Evolutionary conservation across 2,329 filamentous ascomycete genomes (phyloP).

Genomic region (Thermothelomyces thermophilus): DNA sequence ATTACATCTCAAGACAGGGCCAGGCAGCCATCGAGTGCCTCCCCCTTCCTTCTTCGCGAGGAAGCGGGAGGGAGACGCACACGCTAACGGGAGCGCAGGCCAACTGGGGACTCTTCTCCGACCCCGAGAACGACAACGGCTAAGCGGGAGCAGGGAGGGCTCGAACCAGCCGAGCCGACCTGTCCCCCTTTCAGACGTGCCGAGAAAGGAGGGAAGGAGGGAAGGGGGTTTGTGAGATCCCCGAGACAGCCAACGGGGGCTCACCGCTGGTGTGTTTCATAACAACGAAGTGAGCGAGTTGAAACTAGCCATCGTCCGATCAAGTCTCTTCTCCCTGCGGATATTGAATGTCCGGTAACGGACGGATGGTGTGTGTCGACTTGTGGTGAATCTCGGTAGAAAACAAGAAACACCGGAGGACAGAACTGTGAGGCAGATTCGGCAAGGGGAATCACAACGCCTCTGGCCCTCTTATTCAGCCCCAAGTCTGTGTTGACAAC

Average conservation of each 20-base stretch:
- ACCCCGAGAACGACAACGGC: neutral
- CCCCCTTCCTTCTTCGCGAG: slow-evolving; percentile 25
- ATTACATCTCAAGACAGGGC: slow-evolving; percentile 31
- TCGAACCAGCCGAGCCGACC: slow-evolving; percentile 16
- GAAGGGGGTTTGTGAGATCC: neutral
- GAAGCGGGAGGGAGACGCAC: slow-evolving; percentile 6
- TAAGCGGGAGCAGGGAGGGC: slow-evolving; percentile 22
- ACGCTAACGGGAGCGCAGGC: neutral
- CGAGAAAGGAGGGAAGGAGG: neutral
- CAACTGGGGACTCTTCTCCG: slow-evolving; percentile 15
- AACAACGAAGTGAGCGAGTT: slow-evolving; percentile 15
- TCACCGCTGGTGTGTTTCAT: slow-evolving; percentile 9
- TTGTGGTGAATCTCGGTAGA: neutral
- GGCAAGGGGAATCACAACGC: neutral
- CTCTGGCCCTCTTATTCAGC: slow-evolving; percentile 9
- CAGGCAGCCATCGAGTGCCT: slow-evolving; percentile 47
- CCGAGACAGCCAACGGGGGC: neutral
- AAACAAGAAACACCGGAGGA: slow-evolving; percentile 2
- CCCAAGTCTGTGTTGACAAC: neutral
- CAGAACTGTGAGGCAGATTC: slow-evolving; percentile 1
- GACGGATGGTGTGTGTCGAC: neutral
- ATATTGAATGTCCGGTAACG: neutral
- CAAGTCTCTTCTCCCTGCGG: neutral
- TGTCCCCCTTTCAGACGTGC: neutral
- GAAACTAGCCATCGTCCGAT: slow-evolving; percentile 3